Base-by-base conservation (phyloP, 23 red algal genomes). In the Gracilaria vermiculophylla region DNA sequence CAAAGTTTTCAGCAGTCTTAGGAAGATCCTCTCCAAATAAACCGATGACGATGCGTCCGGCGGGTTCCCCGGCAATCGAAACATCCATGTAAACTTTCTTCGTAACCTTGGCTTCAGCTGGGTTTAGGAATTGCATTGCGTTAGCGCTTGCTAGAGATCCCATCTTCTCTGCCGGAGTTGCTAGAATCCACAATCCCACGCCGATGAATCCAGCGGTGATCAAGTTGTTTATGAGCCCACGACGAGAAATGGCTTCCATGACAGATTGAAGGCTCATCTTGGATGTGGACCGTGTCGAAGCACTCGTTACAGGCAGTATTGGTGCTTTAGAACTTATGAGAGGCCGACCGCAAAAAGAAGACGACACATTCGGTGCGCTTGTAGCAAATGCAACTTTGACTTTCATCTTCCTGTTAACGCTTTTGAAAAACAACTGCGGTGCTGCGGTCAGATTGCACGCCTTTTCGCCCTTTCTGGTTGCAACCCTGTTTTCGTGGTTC, bases 11-110 rank as follows among this genome's bases (percentile, higher is more conserved):
- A 2, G 77, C 96, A 25, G 96, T 98, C 51, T 91, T 94, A 53
- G 96, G 96, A 5, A 93, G 64, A 60, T 88, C 86, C 16, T 92
- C 78, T 23, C 96, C 96, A 55, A 98, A 98, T 12, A 98, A 53
- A 29, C 96, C 96, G 5, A 98, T 54, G 0, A 86, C 80, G 37
- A 98, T 71, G 40, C 92, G 81, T 28, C 96, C 92, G 1, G 82
- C 86, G 40, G 56, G 60, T 52, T 92, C 76, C 6, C 70, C 88
- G 17, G 79, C 96, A 9, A 94, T 86, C 4, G 65, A 62, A 5
- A 98, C 62, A 49, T 98, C 96, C 42, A 98, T 80, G 83, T 69
- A 98, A 6, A 94, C 96, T 40, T 83, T 77, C 24, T 84, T 66
- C 14, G 94, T 92, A 54, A 97, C 89, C 64, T 47, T 77, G 25